phyloP scores from a whole-genome alignment of 2,329 filamentous ascomycete genomes.

The Pseudomassariella vexata region DNA sequence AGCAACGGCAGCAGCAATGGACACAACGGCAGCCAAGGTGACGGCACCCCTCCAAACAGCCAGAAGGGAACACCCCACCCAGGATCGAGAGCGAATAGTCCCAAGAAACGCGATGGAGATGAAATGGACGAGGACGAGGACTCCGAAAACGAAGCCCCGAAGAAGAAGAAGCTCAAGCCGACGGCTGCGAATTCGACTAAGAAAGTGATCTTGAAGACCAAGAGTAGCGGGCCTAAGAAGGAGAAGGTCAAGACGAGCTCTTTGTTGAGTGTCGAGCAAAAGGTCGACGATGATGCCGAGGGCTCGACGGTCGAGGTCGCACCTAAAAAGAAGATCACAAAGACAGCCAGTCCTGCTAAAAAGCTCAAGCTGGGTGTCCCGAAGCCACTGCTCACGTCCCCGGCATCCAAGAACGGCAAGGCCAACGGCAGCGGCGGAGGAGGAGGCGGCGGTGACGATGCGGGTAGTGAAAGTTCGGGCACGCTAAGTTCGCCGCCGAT shows the following conservation, averaged over 20 bases:
- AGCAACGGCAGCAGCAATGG: constrained; percentile 45
- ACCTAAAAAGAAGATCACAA: constrained; percentile 35
- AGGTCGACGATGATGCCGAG: constrained; percentile 29
- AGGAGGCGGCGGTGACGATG: constrained; percentile 30
- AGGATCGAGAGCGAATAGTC: constrained; percentile 46
- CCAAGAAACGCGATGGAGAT: constrained; percentile 51
- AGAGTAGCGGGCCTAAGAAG: constrained; percentile 39
- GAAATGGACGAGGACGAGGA: constrained; percentile 48
- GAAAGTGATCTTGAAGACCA: constrained; percentile 52
- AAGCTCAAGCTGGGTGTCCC: constrained; percentile 36
- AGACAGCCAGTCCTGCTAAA: constrained; percentile 36
- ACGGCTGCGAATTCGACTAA: constrained; percentile 35
- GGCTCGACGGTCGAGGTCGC: constrained; percentile 32
- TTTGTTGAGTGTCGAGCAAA: constrained; percentile 43
- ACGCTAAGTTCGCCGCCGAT: constrained; percentile 49
- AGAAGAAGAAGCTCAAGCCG: constrained; percentile 55
- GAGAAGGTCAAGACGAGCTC: constrained; percentile 49
- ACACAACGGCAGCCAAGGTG: constrained; percentile 38
- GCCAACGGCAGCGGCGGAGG: constrained; percentile 9
- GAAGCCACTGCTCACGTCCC: constrained; percentile 43
- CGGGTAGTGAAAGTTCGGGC: constrained; percentile 51
- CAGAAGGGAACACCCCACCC: constrained; percentile 57
- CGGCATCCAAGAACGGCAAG: constrained; percentile 42
- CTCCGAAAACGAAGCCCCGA: constrained; percentile 43
- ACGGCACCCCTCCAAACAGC: constrained; percentile 55